These are phyloP conservation scores for Chrysanthemum makinoi DNA, from an alignment of 129 eudicot genomes.

Conservation along the genomic window DNA sequence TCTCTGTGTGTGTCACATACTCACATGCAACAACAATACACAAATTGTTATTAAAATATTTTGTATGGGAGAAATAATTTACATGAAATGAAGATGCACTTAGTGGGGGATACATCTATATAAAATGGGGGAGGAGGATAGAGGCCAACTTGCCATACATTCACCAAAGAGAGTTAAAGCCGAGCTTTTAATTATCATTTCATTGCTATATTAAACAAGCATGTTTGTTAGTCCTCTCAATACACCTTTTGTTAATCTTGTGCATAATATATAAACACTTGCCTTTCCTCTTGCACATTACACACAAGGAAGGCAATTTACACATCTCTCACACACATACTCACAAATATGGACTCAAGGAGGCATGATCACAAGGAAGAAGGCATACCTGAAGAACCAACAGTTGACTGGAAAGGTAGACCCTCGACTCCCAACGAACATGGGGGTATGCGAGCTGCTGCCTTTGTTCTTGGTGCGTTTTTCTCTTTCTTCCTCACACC, in stretches of 20 bases:
- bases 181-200: conserved; percentile 23
- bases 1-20: conserved; percentile 9
- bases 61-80: neutral
- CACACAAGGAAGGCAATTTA: too few relatives aligned
- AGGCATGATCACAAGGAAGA: conserved; percentile 32
- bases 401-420: conserved; percentile 88
- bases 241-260: conserved; percentile 23
- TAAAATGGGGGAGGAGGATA: conserved; percentile 29
- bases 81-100: conserved; percentile 7
- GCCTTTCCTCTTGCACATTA: conserved; percentile 1
- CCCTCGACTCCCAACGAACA: conserved; percentile 64
- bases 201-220: conserved; percentile 8
- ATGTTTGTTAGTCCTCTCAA: conserved; percentile 27
- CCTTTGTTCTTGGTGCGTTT: conserved; percentile 77
- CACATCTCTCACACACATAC: neutral
- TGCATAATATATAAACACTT: neutral
- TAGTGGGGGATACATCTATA: conserved; percentile 34
- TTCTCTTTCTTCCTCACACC: neutral
- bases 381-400: conserved; percentile 30
- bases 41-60: neutral
- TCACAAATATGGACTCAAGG: conserved; percentile 21
- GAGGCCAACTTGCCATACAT: conserved; percentile 32
- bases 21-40: neutral
- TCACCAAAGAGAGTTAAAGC: conserved; percentile 30
- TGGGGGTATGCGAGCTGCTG: conserved; percentile 92